Percentiles rank a stretch among this genome's conserved stretches.
These are phyloP conservation scores for Thielaviopsis ethacetica DNA, from an alignment of 2,329 filamentous ascomycete species.

Conservation along the genomic window DNA sequence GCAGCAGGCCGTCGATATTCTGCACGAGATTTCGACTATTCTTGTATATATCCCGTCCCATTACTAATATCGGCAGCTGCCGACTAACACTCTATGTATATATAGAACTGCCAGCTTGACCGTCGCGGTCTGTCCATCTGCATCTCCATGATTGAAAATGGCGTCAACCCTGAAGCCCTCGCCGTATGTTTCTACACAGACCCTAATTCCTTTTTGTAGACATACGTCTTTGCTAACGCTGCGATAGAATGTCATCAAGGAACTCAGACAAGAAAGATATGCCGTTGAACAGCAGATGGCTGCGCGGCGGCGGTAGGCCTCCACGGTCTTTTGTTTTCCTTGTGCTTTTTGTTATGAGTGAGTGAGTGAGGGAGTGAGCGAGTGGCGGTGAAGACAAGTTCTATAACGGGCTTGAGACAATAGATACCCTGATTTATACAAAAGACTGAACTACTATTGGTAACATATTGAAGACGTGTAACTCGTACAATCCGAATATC, in stretches of 20 bases:
- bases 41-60: slow-evolving; percentile 42
- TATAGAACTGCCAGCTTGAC: slow-evolving; percentile 82
- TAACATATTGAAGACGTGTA: background rate
- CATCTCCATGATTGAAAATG: slow-evolving; percentile 93
- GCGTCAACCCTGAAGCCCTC: slow-evolving; percentile 86
- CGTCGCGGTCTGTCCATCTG: slow-evolving; percentile 83
- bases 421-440: background rate
- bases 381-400: no score
- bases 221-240: background rate
- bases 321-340: no score
- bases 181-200: slow-evolving; percentile 45
- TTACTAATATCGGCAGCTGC: background rate
- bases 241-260: slow-evolving; percentile 40
- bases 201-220: background rate
- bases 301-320: slow-evolving; percentile 11
- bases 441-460: background rate
- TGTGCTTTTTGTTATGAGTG: background rate
- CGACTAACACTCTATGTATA: background rate
- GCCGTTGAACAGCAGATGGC: slow-evolving; percentile 28
- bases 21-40: slow-evolving; percentile 75
- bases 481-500: background rate
- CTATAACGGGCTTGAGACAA: background rate
- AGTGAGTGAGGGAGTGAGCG: no score
- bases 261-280: slow-evolving; percentile 40
- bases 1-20: slow-evolving; percentile 67